Evolutionary conservation across 2,329 filamentous ascomycete genomes (phyloP), one percentile per base, ranked within the genome.

Genomic region (Colletotrichum salicis): DNA sequence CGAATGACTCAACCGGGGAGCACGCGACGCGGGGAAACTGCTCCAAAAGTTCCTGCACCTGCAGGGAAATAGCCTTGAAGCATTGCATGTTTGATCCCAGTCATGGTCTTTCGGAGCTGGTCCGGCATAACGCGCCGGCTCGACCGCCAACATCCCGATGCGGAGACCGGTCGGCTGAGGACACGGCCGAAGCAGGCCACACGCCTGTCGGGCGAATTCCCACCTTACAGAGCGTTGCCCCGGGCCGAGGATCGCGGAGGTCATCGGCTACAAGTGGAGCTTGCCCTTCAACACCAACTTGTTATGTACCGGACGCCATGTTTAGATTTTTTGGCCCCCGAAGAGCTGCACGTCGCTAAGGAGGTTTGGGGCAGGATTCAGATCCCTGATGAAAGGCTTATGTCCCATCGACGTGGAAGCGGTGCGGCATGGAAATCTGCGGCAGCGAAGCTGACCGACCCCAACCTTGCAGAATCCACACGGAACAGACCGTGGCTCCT

Each of bases 1-100:
- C 61, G 67, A 33, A 64, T 69, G 61, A 70, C 54, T 70, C 61
- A 66, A 55, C 22, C 55, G 67, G 67, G 54, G 24, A 55, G 45
- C 29, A 29, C 45, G 41, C 24, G 27, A 54, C 54, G 66, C 31
- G 61, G 67, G 61, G 61, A n/a, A 61, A 13, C 10, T 45, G 54
- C 19, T 22, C 12, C 52, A 64, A 69, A 58, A 64, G 66, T 64
- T 12, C 67, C 55, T 35, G 15, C n/a, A 67, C 33, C 61, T 55
- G 67, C 66, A 64, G 37, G 52, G 19, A n/a, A 27, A 48, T 13
- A n/a, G 7, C 27, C 19, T n/a, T 15, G 27, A 5, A 29, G 58
- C 27, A 10, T n/a, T 22, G 27, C 7, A 29, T 35, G 45, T 37
- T 22, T 12, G 35, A 48, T 24, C 58, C 58, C 41, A 10, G 58